These are phyloP conservation scores for Wallacemonas sp. DNA, from an alignment of 208 protist genomes.

Conservation along the genomic window DNA sequence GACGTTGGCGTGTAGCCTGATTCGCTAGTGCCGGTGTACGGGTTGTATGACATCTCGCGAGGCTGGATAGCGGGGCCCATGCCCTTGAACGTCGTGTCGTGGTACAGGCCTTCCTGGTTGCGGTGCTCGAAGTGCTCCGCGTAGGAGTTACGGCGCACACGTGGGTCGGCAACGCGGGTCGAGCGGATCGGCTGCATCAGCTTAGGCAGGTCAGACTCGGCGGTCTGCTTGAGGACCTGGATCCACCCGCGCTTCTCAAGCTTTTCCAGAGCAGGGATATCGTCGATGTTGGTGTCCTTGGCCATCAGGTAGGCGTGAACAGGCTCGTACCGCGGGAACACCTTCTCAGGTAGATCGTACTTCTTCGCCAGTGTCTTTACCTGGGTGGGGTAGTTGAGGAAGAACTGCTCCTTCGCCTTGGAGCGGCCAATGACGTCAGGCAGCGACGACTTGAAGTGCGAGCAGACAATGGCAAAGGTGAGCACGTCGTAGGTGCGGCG, in stretches of 20 bases:
- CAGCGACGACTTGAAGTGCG: slow-evolving; percentile 52
- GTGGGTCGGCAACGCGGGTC: slow-evolving; percentile 44
- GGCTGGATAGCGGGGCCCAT: slow-evolving; percentile 6
- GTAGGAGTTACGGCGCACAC: slow-evolving; percentile 22
- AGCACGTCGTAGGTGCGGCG: slow-evolving; percentile 77
- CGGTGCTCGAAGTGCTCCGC: slow-evolving; percentile 5
- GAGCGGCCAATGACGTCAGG: slow-evolving; percentile 84
- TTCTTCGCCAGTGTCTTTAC: slow-evolving; percentile 46
- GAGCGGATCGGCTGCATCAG: slow-evolving; percentile 75
- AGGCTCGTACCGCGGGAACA: slow-evolving; percentile 44
- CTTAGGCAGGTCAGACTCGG: slow-evolving; percentile 65
- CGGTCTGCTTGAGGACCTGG: slow-evolving; percentile 32
- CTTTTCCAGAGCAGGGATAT: slow-evolving; percentile 58
- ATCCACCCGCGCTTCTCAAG: slow-evolving; percentile 60
- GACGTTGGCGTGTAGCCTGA: slow-evolving; percentile 7
- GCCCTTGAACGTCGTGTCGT: slow-evolving; percentile 6
- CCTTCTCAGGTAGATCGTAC: slow-evolving; percentile 47
- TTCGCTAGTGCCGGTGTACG: not conserved
- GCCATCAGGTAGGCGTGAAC: slow-evolving; percentile 36
- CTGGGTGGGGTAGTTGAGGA: slow-evolving; percentile 42
- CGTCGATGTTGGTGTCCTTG: slow-evolving; percentile 21
- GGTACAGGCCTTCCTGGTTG: not conserved
- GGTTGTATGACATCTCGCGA: not conserved
- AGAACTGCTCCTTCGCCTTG: slow-evolving; percentile 67
- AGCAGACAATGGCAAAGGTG: slow-evolving; percentile 82